These are phyloP conservation scores for Aspergillus glaucus DNA, from an alignment of 2,329 filamentous ascomycete genomes.

Conservation along the genomic window DNA sequence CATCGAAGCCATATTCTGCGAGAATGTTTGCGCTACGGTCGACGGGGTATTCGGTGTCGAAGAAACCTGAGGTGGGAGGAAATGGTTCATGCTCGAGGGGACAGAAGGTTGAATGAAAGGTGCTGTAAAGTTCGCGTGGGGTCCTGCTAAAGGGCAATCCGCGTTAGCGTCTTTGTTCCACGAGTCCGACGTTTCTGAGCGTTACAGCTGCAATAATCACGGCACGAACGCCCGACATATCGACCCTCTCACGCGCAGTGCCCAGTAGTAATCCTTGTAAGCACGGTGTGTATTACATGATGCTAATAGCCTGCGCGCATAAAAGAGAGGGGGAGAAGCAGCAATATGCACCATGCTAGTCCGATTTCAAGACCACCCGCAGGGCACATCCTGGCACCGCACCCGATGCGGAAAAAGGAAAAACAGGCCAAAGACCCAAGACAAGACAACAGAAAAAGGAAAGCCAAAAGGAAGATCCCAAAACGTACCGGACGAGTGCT, in stretches of 20 bases:
- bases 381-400: too few species aligned
- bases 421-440: not conserved
- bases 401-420: too few species aligned
- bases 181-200: not conserved
- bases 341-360: too few species aligned
- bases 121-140: conserved; percentile 31
- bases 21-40: conserved; percentile 25
- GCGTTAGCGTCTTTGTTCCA: conserved; percentile 12
- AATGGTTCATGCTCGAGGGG: conserved; percentile 24
- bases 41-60: conserved; percentile 19
- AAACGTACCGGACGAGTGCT: conserved; percentile 30
- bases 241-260: too few species aligned
- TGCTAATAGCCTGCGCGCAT: too few species aligned
- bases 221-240: too few species aligned
- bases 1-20: conserved; percentile 31
- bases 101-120: conserved; percentile 29
- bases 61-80: conserved; percentile 23
- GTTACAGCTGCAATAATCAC: too few species aligned
- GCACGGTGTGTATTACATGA: too few species aligned
- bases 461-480: conserved; percentile 5
- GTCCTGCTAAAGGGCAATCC: conserved; percentile 21
- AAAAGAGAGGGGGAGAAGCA: too few species aligned
- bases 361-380: too few species aligned
- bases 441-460: conserved; percentile 9
- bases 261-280: too few species aligned